These are phyloP conservation scores for Perkinsus marinus DNA, from an alignment of 169 alveolate species.

Conservation along the genomic window DNA sequence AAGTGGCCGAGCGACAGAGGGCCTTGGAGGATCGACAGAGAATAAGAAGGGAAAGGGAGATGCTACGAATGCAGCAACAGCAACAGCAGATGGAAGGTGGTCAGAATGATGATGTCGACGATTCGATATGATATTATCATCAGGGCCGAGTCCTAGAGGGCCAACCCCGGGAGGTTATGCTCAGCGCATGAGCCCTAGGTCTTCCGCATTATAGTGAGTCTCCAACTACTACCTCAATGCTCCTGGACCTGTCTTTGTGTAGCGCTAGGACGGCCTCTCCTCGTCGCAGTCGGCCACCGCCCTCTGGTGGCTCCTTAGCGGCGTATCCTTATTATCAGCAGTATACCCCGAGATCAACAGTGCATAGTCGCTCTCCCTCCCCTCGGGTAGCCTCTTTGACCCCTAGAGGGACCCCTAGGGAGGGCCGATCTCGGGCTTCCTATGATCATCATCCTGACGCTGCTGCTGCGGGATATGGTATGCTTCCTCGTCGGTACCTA, in stretches of 20 bases:
- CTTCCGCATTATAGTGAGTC: background rate
- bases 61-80: background rate
- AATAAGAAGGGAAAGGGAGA: background rate
- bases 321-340: background rate
- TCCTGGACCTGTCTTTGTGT: background rate
- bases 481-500: background rate
- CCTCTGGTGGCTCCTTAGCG: background rate
- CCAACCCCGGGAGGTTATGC: background rate
- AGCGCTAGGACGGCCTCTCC: background rate
- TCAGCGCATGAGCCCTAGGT: background rate
- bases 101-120: background rate
- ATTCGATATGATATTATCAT: background rate
- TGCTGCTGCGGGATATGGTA: background rate
- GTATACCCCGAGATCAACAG: background rate
- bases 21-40: background rate
- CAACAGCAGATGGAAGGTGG: background rate
- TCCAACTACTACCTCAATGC: background rate
- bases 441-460: background rate
- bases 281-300: background rate
- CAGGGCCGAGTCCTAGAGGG: background rate
- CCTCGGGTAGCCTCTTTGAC: background rate
- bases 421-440: background rate
- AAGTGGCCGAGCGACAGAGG: background rate
- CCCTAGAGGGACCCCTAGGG: background rate
- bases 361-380: background rate